phyloP scores from a whole-genome alignment of 2,329 filamentous ascomycete species.

The Proliferodiscus dingleyae region DNA sequence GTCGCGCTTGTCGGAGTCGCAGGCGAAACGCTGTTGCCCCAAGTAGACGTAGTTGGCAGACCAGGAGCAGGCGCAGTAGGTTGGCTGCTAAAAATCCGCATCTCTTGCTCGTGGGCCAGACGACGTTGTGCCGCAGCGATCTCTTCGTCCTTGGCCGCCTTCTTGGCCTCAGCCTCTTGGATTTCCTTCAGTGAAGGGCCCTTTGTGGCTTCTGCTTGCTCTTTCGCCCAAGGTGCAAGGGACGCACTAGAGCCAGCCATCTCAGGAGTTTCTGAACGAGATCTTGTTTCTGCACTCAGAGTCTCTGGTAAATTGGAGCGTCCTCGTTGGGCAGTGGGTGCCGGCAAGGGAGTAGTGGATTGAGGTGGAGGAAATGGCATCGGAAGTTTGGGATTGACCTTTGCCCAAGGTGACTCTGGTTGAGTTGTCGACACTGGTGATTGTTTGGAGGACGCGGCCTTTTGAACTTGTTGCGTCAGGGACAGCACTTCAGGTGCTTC shows the following conservation, averaged over 20 bases:
- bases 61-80: conserved; percentile 65
- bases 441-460: conserved; percentile 59
- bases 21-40: conserved; percentile 45
- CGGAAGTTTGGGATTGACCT: conserved; percentile 63
- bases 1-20: conserved; percentile 26
- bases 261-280: conserved; percentile 73
- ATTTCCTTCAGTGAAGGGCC: conserved; percentile 94
- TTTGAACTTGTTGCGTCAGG: conserved; percentile 78
- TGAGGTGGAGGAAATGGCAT: conserved; percentile 67
- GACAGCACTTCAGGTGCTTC: conserved; percentile 53
- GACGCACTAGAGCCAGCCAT: conserved; percentile 54
- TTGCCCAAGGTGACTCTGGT: conserved; percentile 50
- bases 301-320: conserved; percentile 78
- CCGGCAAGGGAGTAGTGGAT: conserved; percentile 76
- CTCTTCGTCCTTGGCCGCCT: conserved; percentile 85
- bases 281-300: conserved; percentile 58
- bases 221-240: conserved; percentile 92
- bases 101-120: conserved; percentile 74
- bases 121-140: conserved; percentile 72
- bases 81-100: conserved; percentile 48
- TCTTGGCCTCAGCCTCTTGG: conserved; percentile 89
- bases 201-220: conserved; percentile 67
- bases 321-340: conserved; percentile 81
- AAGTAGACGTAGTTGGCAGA: conserved; percentile 82
- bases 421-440: conserved; percentile 43